phyloP scores from a whole-genome alignment of 768 basidiomycete genomes.

The Lentinula lateritia region DNA sequence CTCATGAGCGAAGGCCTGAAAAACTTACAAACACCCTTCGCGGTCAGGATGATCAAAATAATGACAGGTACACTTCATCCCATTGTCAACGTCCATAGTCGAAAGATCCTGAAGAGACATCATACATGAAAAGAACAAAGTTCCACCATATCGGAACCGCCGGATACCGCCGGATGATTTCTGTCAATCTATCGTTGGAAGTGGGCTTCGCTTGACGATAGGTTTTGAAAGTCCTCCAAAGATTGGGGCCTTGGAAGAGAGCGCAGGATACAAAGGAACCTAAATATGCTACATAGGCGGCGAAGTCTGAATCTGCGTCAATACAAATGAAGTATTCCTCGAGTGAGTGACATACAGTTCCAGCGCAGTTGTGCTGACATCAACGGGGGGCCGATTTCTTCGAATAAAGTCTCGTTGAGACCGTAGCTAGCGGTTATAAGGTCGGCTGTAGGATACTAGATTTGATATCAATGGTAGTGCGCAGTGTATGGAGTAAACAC shows the following conservation, averaged over 20 bases:
- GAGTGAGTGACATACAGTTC: constrained; percentile 11
- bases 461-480: not conserved
- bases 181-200: constrained; percentile 15
- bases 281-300: constrained; percentile 17
- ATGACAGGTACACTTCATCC: constrained; percentile 11
- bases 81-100: not conserved
- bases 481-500: not conserved
- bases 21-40: constrained; percentile 12
- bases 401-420: constrained; percentile 14
- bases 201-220: constrained; percentile 5
- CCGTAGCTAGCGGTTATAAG: constrained; percentile 15
- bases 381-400: constrained; percentile 15
- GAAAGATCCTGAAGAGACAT: not conserved
- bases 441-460: constrained; percentile 13
- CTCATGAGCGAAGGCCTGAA: not conserved
- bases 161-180: constrained; percentile 18
- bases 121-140: constrained; percentile 13
- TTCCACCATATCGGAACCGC: constrained; percentile 21
- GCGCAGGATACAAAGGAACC: constrained; percentile 16
- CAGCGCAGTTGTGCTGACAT: constrained; percentile 20
- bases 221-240: constrained; percentile 11
- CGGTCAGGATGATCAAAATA: constrained; percentile 15
- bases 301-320: not conserved
- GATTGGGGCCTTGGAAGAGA: constrained; percentile 19
- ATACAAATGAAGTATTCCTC: not conserved